Evolutionary conservation across 495 filamentous ascomycete species (phyloP).

Genomic region (Penicillium nucicola): DNA sequence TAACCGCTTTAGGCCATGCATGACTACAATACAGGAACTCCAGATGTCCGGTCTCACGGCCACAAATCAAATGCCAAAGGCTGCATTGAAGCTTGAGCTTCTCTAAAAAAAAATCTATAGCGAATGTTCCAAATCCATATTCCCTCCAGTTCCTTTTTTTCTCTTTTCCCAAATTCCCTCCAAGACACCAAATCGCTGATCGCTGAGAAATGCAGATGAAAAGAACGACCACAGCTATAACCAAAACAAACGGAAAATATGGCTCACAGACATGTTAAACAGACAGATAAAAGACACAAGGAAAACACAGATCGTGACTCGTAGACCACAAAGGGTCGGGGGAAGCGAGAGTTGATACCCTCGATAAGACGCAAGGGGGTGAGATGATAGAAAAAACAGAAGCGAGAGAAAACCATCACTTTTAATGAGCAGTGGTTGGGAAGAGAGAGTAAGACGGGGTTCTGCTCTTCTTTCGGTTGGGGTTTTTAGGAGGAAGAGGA

Average conservation of each 20-base stretch:
- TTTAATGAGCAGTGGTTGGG: constrained; percentile 23
- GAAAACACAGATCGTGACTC: constrained; percentile 15
- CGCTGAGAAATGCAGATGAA: constrained; percentile 44
- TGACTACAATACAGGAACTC: not conserved
- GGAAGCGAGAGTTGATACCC: constrained; percentile 7
- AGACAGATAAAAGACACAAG: constrained; percentile 1
- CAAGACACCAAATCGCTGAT: constrained; percentile 27
- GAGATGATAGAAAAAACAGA: not conserved
- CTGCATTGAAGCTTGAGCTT: constrained; percentile 3
- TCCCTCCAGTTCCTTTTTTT: constrained; percentile 12
- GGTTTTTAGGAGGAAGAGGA: constrained; percentile 16
- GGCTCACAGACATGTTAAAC: constrained; percentile 10
- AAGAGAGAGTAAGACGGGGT: constrained; percentile 47
- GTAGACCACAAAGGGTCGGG: constrained; percentile 7
- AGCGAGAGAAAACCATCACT: constrained; percentile 3
- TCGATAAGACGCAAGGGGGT: constrained; percentile 4
- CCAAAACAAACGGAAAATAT: constrained; percentile 3
- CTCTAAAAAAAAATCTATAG: constrained; percentile 17
- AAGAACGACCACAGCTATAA: constrained; percentile 18
- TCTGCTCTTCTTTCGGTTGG: constrained; percentile 30
- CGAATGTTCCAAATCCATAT: constrained; percentile 20
- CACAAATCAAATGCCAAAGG: not conserved
- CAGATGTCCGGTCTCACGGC: too few relatives aligned
- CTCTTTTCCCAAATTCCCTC: constrained; percentile 19
- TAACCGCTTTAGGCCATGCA: constrained; percentile 6